Evolutionary conservation across 345 rosid genomes (phyloP).

Genomic region (Gossypium sturtianum): DNA sequence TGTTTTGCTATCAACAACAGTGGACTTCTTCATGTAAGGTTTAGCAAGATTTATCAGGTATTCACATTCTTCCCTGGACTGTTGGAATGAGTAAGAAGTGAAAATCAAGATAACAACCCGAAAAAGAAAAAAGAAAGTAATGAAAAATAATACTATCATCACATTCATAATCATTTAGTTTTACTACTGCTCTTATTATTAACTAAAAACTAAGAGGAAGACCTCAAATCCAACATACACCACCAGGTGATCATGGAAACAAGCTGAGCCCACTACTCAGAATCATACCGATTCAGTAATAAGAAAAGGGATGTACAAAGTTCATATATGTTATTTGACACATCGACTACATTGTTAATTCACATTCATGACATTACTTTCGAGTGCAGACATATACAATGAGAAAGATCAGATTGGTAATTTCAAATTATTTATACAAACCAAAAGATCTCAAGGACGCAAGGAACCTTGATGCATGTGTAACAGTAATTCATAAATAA

Average conservation of each 20-base stretch:
- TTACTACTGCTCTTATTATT: not conserved
- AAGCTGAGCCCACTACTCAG: not conserved
- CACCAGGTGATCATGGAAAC: not conserved
- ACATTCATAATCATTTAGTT: not conserved
- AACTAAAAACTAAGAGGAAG: not conserved
- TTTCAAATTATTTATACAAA: not conserved
- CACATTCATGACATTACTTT: not conserved
- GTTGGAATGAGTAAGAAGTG: constrained; percentile 18
- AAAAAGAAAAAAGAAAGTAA: not conserved
- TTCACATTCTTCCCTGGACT: constrained; percentile 87
- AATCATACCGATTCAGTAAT: not conserved
- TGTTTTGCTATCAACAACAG: constrained; percentile 81
- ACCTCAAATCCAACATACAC: not conserved
- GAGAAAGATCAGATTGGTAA: not conserved
- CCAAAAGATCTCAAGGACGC: not conserved
- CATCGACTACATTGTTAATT: not conserved
- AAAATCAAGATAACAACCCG: not conserved
- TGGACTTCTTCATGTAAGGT: constrained; percentile 80
- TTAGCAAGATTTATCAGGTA: constrained; percentile 76
- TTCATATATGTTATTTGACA: not conserved
- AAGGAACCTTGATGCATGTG: not conserved
- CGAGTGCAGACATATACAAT: not conserved
- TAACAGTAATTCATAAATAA: not conserved
- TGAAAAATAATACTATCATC: not conserved
- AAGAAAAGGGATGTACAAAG: not conserved